A percentile compares a stretch with the other conserved stretches of the same genome.
phyloP scores from a whole-genome alignment of 257 asterid species.

The Cordia subcordata region DNA sequence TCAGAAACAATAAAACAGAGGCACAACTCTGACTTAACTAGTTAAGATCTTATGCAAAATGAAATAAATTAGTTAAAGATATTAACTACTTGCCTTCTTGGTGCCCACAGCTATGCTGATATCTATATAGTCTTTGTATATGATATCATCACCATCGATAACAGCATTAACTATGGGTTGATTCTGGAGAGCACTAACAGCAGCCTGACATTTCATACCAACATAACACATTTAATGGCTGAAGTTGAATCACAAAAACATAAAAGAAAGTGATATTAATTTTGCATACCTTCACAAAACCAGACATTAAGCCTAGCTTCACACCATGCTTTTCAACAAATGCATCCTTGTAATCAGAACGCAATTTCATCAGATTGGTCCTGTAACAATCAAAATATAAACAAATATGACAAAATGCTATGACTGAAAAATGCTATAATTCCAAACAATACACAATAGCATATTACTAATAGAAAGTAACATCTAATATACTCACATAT shows the following conservation, averaged over 20 bases:
- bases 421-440: too few species aligned
- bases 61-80: not conserved
- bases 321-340: constrained; percentile 96
- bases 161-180: constrained; percentile 95
- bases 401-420: not conserved
- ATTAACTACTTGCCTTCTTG: constrained; percentile 60
- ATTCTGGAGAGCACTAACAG: constrained; percentile 86
- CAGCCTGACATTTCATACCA: constrained; percentile 63
- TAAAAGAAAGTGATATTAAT: not conserved
- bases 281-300: constrained; percentile 72
- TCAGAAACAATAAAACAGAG: too few species aligned
- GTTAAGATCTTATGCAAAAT: not conserved
- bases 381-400: constrained; percentile 32
- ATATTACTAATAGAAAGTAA: too few species aligned
- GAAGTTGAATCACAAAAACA: not conserved
- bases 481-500: constrained; percentile 52
- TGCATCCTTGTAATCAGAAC: constrained; percentile 93
- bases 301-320: constrained; percentile 94
- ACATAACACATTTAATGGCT: not conserved
- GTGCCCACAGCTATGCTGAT: constrained; percentile 99
- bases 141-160: constrained; percentile 96
- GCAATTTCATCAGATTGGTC: constrained; percentile 97
- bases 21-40: too few species aligned
- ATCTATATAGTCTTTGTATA: constrained; percentile 86
- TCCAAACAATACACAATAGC: too few species aligned